Evolutionary conservation across 176 grass and related monocot genomes (phyloP).

Genomic region (Eleusine coracana): DNA sequence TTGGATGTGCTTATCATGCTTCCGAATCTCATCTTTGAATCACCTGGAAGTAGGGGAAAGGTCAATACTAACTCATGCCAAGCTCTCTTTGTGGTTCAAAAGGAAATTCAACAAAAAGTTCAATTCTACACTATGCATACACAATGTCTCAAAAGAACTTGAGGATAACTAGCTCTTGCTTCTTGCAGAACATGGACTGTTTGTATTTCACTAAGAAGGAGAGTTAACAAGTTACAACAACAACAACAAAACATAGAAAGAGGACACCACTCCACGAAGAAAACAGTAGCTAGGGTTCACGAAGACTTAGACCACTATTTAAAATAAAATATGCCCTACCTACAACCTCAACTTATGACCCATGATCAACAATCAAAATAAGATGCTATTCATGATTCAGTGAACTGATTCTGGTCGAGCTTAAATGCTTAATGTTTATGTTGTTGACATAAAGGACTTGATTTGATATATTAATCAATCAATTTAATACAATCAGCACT

Average conservation of each 20-base stretch:
- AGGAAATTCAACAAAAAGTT: background rate
- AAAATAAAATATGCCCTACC: background rate
- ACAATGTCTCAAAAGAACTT: background rate
- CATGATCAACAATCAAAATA: background rate
- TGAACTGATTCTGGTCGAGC: background rate
- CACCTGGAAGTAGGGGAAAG: constrained; percentile 37
- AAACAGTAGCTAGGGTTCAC: background rate
- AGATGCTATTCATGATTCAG: background rate
- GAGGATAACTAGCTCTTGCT: background rate
- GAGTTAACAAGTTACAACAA: background rate
- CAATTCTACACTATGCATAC: background rate
- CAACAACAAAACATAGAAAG: background rate
- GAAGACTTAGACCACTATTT: background rate
- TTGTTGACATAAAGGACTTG: background rate
- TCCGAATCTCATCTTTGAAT: constrained; percentile 72
- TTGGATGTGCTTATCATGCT: constrained; percentile 86
- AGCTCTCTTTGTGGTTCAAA: background rate
- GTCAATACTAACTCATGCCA: background rate
- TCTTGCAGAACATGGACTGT: background rate
- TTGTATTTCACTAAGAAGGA: background rate
- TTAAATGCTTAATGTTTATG: background rate
- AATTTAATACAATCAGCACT: constrained; percentile 18
- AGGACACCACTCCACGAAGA: background rate
- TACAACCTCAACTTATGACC: too few species aligned
- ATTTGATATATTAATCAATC: background rate